Conservation (phyloP, 345 rosid species). For the Crucihimalaya himalaica region DNA sequence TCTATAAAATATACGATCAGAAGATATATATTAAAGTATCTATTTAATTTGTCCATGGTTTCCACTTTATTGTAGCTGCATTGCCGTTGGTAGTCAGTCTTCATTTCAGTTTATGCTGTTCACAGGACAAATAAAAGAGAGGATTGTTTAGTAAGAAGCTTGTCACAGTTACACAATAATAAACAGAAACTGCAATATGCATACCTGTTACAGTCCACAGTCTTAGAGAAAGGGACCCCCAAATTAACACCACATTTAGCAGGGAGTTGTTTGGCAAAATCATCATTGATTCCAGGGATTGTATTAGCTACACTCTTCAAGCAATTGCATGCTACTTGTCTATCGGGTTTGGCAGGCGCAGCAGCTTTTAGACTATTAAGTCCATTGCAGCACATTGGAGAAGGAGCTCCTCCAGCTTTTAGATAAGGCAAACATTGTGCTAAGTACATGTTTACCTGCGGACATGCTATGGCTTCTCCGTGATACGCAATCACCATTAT, state of each 20-base stretch:
- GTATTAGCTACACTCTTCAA: slow-evolving; percentile 35
- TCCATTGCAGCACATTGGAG: slow-evolving; percentile 33
- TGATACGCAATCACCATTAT: slow-evolving; percentile 7
- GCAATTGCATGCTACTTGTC: slow-evolving; percentile 37
- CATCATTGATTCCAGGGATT: slow-evolving; percentile 33
- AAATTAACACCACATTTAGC: slow-evolving; percentile 36
- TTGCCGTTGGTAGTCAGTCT: background rate
- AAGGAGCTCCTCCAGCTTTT: slow-evolving; percentile 27
- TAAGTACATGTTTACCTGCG: slow-evolving; percentile 34
- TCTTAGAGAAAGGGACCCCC: slow-evolving; percentile 40
- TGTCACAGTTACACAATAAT: background rate
- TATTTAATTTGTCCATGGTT: background rate
- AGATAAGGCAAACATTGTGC: slow-evolving; percentile 39
- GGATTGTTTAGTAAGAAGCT: background rate
- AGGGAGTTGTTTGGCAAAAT: slow-evolving; percentile 37
- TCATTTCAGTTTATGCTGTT: slow-evolving; percentile 37
- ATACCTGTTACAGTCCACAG: slow-evolving; percentile 33
- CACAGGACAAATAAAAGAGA: background rate
- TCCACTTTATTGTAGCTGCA: slow-evolving; percentile 26
- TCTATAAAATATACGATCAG: background rate
- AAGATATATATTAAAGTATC: slow-evolving; percentile 8
- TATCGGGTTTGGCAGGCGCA: slow-evolving; percentile 27
- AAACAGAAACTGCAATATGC: background rate
- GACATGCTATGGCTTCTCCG: slow-evolving; percentile 35
- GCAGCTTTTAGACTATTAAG: slow-evolving; percentile 34